Evolutionary conservation across 2,329 filamentous ascomycete genomes (phyloP), one percentile per base, ranked within the genome.

Genomic region (Ceratocystis smalleyi): DNA sequence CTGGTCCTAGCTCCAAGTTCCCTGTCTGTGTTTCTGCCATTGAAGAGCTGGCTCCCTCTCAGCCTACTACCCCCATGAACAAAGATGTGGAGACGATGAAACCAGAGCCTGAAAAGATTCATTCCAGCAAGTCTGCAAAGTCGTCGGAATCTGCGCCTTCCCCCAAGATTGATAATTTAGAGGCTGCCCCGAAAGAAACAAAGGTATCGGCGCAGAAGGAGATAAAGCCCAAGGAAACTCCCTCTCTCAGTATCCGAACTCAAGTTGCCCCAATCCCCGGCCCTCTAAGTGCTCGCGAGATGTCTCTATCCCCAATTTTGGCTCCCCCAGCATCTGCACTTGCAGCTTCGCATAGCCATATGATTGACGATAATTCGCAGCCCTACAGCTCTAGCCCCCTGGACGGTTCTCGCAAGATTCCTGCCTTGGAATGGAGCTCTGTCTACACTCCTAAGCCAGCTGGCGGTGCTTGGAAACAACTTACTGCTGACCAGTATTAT

Each of bases 401-500:
- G 17, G 54, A 57, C 30, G 27, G 54, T 35, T 57, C 54, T 32
- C 65, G 59, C 59, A 62, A 49, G 19, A 51, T 66, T 22, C 65
- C 59, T 17, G 61, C 65, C 5, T 27, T 66, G 15, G 63, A 61
- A 7, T 66, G 65, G 65, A 62, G 49, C 30, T 64, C 65, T 49
- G 65, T 66, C 12, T 66, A 66, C 24, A 61, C 51, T 15, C 65
- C 65, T 17, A 66, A 64, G 59, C 65, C 65, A 40, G 65, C 65
- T 59, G 59, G 63, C 24, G 54, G 61, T 35, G 65, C 65, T 19
- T 66, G 65, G 65, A 51, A 54, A 15, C 62, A 64, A 43, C 43
- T 66, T 6, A 66, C 65, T 43, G 61, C 65, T 17, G 65, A 64
- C 30, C 65, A 66, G 40, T 66, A 66, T 40, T 66, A 66, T 15